These are phyloP conservation scores for Apiospora malaysiana DNA, from an alignment of 2,329 filamentous ascomycete species.

Conservation along the genomic window DNA sequence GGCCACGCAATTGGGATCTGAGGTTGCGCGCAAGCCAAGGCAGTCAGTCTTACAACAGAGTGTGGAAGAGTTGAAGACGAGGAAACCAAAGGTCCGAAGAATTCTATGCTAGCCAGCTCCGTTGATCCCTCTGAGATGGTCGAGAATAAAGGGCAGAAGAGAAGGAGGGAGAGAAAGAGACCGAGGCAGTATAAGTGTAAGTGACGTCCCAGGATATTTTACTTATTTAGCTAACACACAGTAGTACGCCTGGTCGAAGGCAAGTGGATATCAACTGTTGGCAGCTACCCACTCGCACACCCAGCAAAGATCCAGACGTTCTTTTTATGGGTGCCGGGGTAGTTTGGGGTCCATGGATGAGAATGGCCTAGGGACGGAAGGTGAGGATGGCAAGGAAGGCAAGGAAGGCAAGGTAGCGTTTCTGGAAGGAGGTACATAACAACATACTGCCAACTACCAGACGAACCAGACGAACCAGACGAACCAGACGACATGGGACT, in stretches of 20 bases:
- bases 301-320: not conserved
- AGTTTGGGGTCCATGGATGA: slow-evolving; percentile 9
- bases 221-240: not conserved
- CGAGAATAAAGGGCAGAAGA: not conserved
- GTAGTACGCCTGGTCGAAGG: not conserved
- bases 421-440: no score
- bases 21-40: not conserved
- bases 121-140: not conserved
- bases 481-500: no score
- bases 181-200: not conserved
- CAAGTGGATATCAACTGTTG: slow-evolving; percentile 5
- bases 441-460: no score
- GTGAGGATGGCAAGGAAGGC: no score
- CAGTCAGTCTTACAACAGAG: not conserved
- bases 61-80: not conserved
- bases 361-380: not conserved
- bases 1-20: not conserved
- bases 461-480: no score
- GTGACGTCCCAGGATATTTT: slow-evolving; percentile 9
- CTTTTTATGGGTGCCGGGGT: slow-evolving; percentile 17
- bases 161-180: not conserved
- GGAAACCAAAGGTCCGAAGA: not conserved
- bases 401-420: no score
- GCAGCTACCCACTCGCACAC: not conserved
- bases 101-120: not conserved